Evolutionary conservation across 176 grass and related monocot species (phyloP), one percentile per base, ranked within the genome.

Genomic region (Lolium multiflorum): DNA sequence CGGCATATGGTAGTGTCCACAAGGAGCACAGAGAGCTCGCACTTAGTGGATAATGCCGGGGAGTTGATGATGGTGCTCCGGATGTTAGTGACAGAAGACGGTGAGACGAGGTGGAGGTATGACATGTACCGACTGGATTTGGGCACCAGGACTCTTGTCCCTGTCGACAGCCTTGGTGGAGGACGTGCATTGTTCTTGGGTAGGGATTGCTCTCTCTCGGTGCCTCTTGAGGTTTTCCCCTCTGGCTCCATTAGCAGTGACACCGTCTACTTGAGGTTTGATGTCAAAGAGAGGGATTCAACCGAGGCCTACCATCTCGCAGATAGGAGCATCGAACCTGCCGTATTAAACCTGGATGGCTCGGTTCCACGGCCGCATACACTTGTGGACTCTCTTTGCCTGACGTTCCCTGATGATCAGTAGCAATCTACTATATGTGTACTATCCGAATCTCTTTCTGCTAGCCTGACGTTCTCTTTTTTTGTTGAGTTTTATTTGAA

Each of bases 31-130:
- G 81, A 60, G 12, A 48, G 11, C 0, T 15, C 8, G 11, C 71
- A 76, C 26, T 25, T 84, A 0, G 25, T 55, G 25, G 74, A 76
- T 0, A 55, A 11, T 47, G 37, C 15, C 6, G 74, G 49, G 9
- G 25, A 56, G 14, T 16, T 77, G 50, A n/a, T 77, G 74, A 11
- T 76, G 17, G 71, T 84, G 71, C 54, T 48, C 11, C 5, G 41
- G 46, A 35, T 21, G 15, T 55, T 55, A 35, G 31, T 35, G 31
- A 35, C 31, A 35, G 31, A 35, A 35, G 31, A 35, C 31, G 31
- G 31, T 52, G 3, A 4, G 3, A 16, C 1, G 3, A 11, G 4
- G 59, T 4, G 10, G 3, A 25, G 11, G 10, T 64, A 28, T 64
- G 61, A 28, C 4, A 11, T 28, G 61, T 64, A 64, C 4, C 61